Percentiles rank a stretch among this genome's conserved stretches.
Evolutionary conservation across 2,329 filamentous ascomycete genomes (phyloP).

Genomic region (Cladophialophora carrionii): DNA sequence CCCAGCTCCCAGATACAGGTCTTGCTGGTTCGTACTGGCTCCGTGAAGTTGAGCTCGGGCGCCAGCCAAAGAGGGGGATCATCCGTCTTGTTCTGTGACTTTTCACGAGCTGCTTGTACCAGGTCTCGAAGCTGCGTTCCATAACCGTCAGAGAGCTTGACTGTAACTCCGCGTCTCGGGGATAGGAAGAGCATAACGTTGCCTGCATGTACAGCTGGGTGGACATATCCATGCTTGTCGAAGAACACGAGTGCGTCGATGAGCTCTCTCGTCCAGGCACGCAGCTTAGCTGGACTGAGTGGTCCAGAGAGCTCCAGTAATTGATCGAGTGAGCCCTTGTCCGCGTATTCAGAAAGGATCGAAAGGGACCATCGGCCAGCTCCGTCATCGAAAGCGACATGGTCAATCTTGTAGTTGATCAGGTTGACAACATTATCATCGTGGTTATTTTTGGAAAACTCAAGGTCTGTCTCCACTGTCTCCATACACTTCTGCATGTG

Average conservation of each 20-base stretch:
- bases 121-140: constrained; percentile 51
- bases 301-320: constrained; percentile 77
- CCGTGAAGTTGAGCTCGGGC: constrained; percentile 71
- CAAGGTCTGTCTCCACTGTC: constrained; percentile 74
- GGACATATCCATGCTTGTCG: constrained; percentile 80
- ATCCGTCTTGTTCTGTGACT: constrained; percentile 63
- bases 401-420: constrained; percentile 78
- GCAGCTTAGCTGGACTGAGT: constrained; percentile 73
- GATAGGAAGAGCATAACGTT: constrained; percentile 79
- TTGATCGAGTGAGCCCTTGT: constrained; percentile 81
- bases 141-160: constrained; percentile 72
- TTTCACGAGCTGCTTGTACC: constrained; percentile 56
- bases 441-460: constrained; percentile 71
- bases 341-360: constrained; percentile 74
- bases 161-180: constrained; percentile 66
- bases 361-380: constrained; percentile 69
- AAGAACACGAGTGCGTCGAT: constrained; percentile 86
- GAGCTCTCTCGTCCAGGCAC: constrained; percentile 88
- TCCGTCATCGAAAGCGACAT: constrained; percentile 47
- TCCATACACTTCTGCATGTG: constrained; percentile 77
- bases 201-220: constrained; percentile 77
- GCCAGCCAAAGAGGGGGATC: constrained; percentile 82
- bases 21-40: constrained; percentile 64
- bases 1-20: constrained; percentile 96
- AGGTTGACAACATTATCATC: constrained; percentile 79